A percentile compares a stretch with the other conserved stretches of the same genome.
These are phyloP conservation scores for Leucoagaricus sp. DNA, from an alignment of 1,284 basidiomycete species.

Conservation along the genomic window DNA sequence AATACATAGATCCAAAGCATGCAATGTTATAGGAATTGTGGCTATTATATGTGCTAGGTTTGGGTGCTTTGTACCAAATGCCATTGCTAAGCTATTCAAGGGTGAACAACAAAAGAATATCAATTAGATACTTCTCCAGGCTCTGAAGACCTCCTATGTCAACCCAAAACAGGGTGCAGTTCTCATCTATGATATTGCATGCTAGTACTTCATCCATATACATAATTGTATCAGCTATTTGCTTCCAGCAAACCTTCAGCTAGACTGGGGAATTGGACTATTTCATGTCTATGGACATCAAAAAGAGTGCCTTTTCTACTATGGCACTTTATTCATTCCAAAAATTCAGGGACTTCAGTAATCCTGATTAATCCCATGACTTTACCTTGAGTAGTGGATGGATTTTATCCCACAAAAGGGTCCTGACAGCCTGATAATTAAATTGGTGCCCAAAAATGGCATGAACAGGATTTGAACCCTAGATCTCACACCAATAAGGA, in stretches of 20 bases:
- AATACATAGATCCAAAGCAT: slow-evolving; percentile 8
- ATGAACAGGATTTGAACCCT: no score
- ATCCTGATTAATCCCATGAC: no score
- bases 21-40: slow-evolving; percentile 20
- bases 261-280: slow-evolving; percentile 21
- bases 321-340: slow-evolving; percentile 20
- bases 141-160: slow-evolving; percentile 16
- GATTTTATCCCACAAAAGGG: no score
- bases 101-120: slow-evolving; percentile 26
- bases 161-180: slow-evolving; percentile 6
- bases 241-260: slow-evolving; percentile 4
- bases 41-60: slow-evolving; percentile 22
- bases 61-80: slow-evolving; percentile 20
- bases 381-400: no score
- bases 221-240: slow-evolving; percentile 15
- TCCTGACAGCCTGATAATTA: no score
- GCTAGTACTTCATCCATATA: slow-evolving; percentile 22
- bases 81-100: slow-evolving; percentile 21
- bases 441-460: no score
- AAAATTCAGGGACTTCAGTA: no score
- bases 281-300: slow-evolving; percentile 28
- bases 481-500: no score
- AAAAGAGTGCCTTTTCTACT: slow-evolving; percentile 22
- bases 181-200: slow-evolving; percentile 26
- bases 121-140: slow-evolving; percentile 22